Conservation (phyloP, 1,284 basidiomycete genomes). For the Hymenochaete sp. region DNA sequence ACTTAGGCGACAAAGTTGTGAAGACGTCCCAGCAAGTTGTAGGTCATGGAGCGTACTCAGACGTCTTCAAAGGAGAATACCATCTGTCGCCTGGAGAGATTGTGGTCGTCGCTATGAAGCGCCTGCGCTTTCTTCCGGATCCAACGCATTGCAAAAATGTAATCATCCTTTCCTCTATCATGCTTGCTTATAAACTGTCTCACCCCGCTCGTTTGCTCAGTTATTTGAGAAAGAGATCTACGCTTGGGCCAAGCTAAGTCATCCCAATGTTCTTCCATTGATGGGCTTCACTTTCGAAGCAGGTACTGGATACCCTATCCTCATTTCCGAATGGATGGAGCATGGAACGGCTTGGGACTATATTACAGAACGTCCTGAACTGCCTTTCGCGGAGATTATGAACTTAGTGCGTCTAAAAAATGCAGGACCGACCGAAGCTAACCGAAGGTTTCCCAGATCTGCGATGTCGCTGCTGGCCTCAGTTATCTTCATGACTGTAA, state of each 20-base stretch:
- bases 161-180: no score
- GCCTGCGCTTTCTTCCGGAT: slow-evolving; percentile 3
- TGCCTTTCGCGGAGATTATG: not conserved
- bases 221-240: not conserved
- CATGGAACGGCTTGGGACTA: slow-evolving; percentile 7
- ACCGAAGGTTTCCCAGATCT: not conserved
- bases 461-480: slow-evolving; percentile 4
- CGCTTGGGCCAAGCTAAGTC: slow-evolving; percentile 1
- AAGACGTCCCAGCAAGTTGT: no score
- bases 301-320: slow-evolving; percentile 3
- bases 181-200: no score
- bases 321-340: slow-evolving; percentile 17
- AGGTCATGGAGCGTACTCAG: slow-evolving; percentile 4
- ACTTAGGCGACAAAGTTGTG: no score
- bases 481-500: slow-evolving; percentile 1
- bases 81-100: no score
- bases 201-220: not conserved
- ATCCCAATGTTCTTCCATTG: slow-evolving; percentile 7
- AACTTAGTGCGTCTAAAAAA: not conserved
- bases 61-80: no score
- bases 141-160: no score
- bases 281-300: slow-evolving; percentile 4
- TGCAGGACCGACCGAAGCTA: not conserved
- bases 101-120: slow-evolving; percentile 10
- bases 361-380: not conserved